Evolutionary conservation across 2,329 filamentous ascomycete species (phyloP).

Genomic region (Periglandula ipomoeae): DNA sequence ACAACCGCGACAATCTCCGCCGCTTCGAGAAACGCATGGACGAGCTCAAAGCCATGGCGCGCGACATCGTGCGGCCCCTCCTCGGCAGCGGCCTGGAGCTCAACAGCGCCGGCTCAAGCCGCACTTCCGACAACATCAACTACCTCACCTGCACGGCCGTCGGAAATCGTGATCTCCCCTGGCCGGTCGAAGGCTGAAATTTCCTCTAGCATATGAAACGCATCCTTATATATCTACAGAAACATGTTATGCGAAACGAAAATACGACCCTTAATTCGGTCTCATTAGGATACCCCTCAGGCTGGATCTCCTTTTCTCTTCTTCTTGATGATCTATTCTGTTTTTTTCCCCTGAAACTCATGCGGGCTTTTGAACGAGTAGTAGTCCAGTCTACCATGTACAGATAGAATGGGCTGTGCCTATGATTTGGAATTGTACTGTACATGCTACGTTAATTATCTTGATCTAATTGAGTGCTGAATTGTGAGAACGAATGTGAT

Average conservation of each 20-base stretch:
- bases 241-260: too few relatives aligned
- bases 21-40: slow-evolving; percentile 82
- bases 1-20: slow-evolving; percentile 76
- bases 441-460: too few relatives aligned
- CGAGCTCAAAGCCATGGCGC: slow-evolving; percentile 76
- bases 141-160: slow-evolving; percentile 44
- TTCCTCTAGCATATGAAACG: too few relatives aligned
- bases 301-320: slow-evolving; percentile 7
- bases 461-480: too few relatives aligned
- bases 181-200: slow-evolving; percentile 34
- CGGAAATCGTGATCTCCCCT: slow-evolving; percentile 40
- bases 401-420: too few relatives aligned
- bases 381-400: not conserved
- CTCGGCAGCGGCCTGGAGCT: slow-evolving; percentile 81
- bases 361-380: too few relatives aligned
- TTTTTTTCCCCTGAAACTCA: too few relatives aligned
- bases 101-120: slow-evolving; percentile 45
- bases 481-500: too few relatives aligned
- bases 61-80: slow-evolving; percentile 73
- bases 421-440: too few relatives aligned
- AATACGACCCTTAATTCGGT: not conserved
- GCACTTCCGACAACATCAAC: slow-evolving; percentile 32
- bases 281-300: slow-evolving; percentile 12
- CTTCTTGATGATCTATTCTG: not conserved
- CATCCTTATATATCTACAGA: too few relatives aligned